These are phyloP conservation scores for Quercus phellos DNA, from an alignment of 331 rosid genomes.

Conservation along the genomic window DNA sequence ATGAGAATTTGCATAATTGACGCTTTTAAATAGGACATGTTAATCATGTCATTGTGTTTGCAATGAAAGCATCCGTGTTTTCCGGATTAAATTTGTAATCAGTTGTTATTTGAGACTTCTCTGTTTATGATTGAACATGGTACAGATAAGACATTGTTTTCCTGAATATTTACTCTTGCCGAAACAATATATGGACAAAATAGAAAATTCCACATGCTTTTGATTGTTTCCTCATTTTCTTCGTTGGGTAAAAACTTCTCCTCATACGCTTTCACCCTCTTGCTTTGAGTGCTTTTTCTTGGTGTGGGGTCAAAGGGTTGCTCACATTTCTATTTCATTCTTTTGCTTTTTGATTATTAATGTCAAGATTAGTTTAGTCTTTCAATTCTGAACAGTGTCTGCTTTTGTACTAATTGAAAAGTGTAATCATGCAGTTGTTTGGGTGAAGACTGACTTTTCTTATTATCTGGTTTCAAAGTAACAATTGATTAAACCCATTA, in stretches of 20 bases:
- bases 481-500: conserved; percentile 9
- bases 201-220: conserved; percentile 5
- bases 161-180: background rate
- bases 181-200: conserved; percentile 2
- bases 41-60: conserved; percentile 25
- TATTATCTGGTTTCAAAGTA: conserved; percentile 1
- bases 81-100: conserved; percentile 22
- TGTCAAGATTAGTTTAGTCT: background rate
- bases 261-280: conserved; percentile 12
- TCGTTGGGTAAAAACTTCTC: background rate
- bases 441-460: background rate
- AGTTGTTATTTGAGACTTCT: conserved; percentile 8
- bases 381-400: background rate
- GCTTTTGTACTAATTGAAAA: background rate
- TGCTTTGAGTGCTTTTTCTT: conserved; percentile 33
- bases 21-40: conserved; percentile 21
- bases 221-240: background rate
- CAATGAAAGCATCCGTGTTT: conserved; percentile 29
- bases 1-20: conserved; percentile 46
- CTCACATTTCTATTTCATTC: conserved; percentile 15
- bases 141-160: background rate
- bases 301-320: conserved; percentile 19
- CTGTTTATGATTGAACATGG: conserved; percentile 11
- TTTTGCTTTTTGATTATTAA: conserved; percentile 16
- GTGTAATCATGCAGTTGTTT: conserved; percentile 10